These are phyloP conservation scores for Thuja plicata DNA, from an alignment of 83 land plant genomes.

Conservation along the genomic window DNA sequence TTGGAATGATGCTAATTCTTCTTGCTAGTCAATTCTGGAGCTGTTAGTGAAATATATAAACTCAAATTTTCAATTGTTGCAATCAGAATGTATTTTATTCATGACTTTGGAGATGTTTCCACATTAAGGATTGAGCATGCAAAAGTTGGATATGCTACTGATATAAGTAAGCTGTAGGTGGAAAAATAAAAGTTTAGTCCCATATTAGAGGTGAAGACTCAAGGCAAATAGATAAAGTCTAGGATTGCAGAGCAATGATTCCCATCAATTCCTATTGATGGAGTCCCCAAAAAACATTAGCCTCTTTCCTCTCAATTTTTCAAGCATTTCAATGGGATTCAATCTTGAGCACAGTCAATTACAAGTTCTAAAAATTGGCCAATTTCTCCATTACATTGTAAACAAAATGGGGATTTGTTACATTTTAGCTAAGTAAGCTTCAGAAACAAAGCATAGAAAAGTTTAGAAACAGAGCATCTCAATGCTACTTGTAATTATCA, in stretches of 20 bases:
- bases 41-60: conserved; percentile 57
- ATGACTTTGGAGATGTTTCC: neutral
- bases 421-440: too few species aligned
- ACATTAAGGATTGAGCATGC: neutral
- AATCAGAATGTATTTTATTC: neutral
- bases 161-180: neutral
- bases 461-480: too few species aligned
- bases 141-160: neutral
- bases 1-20: too few species aligned
- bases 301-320: conserved; percentile 1
- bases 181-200: neutral
- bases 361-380: too few species aligned
- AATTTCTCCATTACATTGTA: too few species aligned
- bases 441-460: too few species aligned
- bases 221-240: neutral
- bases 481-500: too few species aligned
- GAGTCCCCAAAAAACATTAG: conserved; percentile 5
- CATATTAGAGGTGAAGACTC: neutral
- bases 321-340: neutral
- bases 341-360: neutral
- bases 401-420: too few species aligned
- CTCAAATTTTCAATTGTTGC: neutral
- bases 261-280: conserved; percentile 6
- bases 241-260: conserved; percentile 5
- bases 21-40: too few species aligned